A percentile compares a stretch with the other conserved stretches of the same genome.
phyloP scores from a whole-genome alignment of 2,329 filamentous ascomycete genomes.

The Zymoseptoria passerinii region DNA sequence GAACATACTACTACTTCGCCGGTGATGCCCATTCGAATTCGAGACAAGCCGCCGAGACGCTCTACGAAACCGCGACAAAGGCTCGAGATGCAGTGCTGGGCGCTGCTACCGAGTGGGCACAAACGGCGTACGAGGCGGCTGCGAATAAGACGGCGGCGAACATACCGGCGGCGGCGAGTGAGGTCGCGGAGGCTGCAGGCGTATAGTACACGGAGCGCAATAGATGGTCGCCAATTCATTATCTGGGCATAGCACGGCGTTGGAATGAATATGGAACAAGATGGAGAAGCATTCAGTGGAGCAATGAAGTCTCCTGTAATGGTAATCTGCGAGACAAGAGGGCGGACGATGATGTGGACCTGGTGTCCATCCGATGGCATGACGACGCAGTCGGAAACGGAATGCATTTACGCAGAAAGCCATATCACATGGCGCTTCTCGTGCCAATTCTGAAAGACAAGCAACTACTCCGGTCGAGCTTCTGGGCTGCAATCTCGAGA shows the following conservation, averaged over 20 bases:
- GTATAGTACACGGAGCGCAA: not conserved
- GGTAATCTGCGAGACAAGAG: not conserved
- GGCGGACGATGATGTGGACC: not conserved
- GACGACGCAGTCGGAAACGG: not conserved
- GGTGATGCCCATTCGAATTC: slow-evolving; percentile 49
- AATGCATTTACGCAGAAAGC: not conserved
- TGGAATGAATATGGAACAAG: not conserved
- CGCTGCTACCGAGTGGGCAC: slow-evolving; percentile 18
- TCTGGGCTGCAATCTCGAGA: not conserved
- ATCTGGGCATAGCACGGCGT: not conserved
- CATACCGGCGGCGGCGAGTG: slow-evolving; percentile 14
- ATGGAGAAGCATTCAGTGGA: not conserved
- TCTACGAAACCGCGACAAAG: slow-evolving; percentile 14
- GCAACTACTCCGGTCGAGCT: not conserved
- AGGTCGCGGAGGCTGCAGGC: slow-evolving; percentile 7
- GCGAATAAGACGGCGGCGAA: slow-evolving; percentile 12
- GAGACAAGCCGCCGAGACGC: slow-evolving; percentile 12
- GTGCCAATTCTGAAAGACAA: not conserved
- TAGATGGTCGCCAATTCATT: not conserved
- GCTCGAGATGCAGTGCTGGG: slow-evolving; percentile 14
- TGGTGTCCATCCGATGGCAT: not conserved
- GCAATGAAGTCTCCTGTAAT: not conserved
- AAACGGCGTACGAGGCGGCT: slow-evolving; percentile 17
- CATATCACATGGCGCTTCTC: not conserved
- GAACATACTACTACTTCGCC: slow-evolving; percentile 90